A percentile compares a stretch with the other conserved stretches of the same genome.
Evolutionary conservation across 192 early-diverging fungal genomes (phyloP).

Genomic region (Coemansia sp.): DNA sequence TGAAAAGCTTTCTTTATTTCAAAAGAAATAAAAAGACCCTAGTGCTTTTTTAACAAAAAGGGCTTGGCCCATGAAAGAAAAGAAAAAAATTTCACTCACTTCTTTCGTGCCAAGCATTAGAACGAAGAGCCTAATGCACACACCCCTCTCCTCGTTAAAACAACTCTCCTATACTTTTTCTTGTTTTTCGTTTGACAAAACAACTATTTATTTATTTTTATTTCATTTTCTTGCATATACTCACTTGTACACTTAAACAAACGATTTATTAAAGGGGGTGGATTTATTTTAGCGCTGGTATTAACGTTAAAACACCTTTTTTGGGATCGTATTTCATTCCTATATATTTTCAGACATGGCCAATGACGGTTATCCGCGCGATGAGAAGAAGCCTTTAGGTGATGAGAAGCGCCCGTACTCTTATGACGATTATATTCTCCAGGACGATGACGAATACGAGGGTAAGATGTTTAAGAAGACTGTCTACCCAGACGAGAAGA

Average conservation of each 20-base stretch:
- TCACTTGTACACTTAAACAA: conserved; percentile 14
- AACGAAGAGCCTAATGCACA: neutral
- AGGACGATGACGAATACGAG: conserved; percentile 10
- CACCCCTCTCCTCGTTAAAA: neutral
- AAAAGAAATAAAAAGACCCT: neutral
- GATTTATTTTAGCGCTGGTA: conserved; percentile 1
- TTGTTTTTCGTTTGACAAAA: neutral
- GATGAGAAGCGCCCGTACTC: conserved; percentile 8
- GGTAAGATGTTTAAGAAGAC: conserved; percentile 5
- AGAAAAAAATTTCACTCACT: neutral
- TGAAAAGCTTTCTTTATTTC: neutral
- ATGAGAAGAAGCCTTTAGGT: conserved; percentile 15
- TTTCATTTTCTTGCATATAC: conserved; percentile 3
- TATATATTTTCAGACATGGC: neutral
- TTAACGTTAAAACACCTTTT: neutral
- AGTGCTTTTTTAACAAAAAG: neutral
- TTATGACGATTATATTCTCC: neutral
- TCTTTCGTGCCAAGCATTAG: neutral
- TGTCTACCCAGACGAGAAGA: neutral
- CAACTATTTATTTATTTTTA: conserved; percentile 7
- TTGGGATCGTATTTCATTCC: neutral
- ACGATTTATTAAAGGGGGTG: neutral
- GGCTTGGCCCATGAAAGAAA: neutral
- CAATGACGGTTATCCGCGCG: neutral
- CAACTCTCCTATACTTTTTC: neutral